Conservation (phyloP, 2,329 filamentous ascomycete species). For the Uncinocarpus reesii region DNA sequence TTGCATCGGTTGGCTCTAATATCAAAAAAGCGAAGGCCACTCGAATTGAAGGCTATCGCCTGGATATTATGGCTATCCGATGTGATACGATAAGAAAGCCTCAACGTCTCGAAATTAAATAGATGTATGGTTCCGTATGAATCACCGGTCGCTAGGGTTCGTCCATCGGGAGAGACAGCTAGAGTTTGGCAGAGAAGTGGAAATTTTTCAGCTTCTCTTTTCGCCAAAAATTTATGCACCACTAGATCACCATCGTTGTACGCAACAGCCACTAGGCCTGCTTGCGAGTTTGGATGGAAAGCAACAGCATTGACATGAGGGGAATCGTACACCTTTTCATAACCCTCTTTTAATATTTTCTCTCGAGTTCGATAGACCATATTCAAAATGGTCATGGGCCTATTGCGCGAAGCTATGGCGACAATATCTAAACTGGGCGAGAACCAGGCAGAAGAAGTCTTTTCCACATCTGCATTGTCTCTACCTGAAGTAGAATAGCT, state of each 20-base stretch:
- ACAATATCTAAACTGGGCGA: not conserved
- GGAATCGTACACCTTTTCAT: not conserved
- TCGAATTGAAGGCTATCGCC: slow-evolving; percentile 24
- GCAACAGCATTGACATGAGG: not conserved
- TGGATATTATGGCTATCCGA: slow-evolving; percentile 23
- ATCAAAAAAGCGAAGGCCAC: slow-evolving; percentile 28
- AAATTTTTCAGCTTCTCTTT: slow-evolving; percentile 8
- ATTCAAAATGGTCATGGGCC: not conserved
- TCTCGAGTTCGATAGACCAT: not conserved
- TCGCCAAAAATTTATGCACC: slow-evolving; percentile 19
- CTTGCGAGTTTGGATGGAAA: slow-evolving; percentile 14
- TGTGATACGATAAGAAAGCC: slow-evolving; percentile 25
- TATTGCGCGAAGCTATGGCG: not conserved
- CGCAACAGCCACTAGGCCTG: slow-evolving; percentile 20
- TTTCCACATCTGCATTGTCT: too few relatives aligned
- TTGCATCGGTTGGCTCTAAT: slow-evolving; percentile 25
- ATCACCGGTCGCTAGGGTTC: slow-evolving; percentile 23
- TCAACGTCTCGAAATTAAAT: slow-evolving; percentile 25
- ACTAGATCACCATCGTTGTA: slow-evolving; percentile 25
- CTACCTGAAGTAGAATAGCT: not conserved
- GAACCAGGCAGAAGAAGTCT: not conserved
- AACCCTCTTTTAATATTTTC: not conserved
- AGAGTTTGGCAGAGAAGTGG: slow-evolving; percentile 18
- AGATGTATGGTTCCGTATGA: slow-evolving; percentile 21
- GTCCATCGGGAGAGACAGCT: slow-evolving; percentile 23